These are phyloP conservation scores for Erythrobasidium yunnanense DNA, from an alignment of 768 basidiomycete genomes.

Conservation along the genomic window DNA sequence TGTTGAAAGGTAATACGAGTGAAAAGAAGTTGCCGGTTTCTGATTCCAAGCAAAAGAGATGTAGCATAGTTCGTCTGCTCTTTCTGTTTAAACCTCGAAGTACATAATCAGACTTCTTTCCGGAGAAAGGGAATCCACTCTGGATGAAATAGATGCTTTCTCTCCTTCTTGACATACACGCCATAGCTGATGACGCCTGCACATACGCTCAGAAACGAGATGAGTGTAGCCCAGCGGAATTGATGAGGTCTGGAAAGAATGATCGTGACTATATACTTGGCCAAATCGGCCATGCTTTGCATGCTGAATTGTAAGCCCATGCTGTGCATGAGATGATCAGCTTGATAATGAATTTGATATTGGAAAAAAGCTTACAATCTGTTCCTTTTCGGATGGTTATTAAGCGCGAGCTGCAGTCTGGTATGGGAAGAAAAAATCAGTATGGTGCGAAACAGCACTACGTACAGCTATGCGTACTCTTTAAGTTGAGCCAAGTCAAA, in stretches of 20 bases:
- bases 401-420: constrained; percentile 48
- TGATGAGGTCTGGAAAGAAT: constrained; percentile 41
- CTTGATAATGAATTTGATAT: constrained; percentile 45
- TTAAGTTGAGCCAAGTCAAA: constrained; percentile 51
- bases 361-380: constrained; percentile 42
- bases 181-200: constrained; percentile 33
- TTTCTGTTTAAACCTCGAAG: no score
- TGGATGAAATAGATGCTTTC: constrained; percentile 38
- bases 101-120: background rate
- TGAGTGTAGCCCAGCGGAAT: constrained; percentile 42
- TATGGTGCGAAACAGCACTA: no score
- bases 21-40: no score
- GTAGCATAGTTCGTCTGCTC: no score
- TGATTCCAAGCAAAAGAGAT: no score
- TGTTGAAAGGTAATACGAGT: no score
- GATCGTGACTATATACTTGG: constrained; percentile 43
- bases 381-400: constrained; percentile 47
- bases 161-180: constrained; percentile 31
- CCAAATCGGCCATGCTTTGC: constrained; percentile 40
- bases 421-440: no score
- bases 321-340: constrained; percentile 17
- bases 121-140: constrained; percentile 1
- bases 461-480: no score
- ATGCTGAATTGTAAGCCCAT: constrained; percentile 44
- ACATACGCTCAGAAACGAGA: constrained; percentile 42